Base-by-base conservation (phyloP, 495 filamentous ascomycete genomes). In the Hyaloscypha hepaticicola region DNA sequence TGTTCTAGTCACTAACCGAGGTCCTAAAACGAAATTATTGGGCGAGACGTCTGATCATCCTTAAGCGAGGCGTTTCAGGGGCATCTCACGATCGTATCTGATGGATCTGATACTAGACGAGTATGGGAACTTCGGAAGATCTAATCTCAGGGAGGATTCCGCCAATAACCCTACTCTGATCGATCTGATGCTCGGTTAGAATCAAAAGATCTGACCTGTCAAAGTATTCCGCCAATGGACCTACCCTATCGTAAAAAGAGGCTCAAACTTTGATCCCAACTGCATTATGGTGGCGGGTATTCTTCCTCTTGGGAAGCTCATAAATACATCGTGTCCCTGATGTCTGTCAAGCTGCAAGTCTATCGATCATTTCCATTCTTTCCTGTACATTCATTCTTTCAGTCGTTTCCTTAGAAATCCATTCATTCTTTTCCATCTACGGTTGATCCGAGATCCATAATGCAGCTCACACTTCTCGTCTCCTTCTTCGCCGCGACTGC, bases 381-480 rank as follows among this genome's bases (percentile, higher is more conserved):
- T 58, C 25, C n/a, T 45, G 8, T 45, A 34, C 56, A 24, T 19
- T 21, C 27, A 16, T 33, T 57, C 3, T 57, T 31, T 27, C 4
- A 57, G 22, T 28, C 9, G 22, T 28, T 53, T 25, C 22, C 1
- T 25, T 9, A 19, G 7, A 33, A 56, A 56, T 11, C 22, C 19
- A 56, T 7, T 56, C 28, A 56, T 19, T 56, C 19, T 28, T 8
- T 6, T 1, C 21, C 3, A 1, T 56, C 19, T 56, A 31, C 16
- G 38, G 38, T 45, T 45, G 38, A 45, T 34, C 22, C 53, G 21
- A 50, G 16, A 61, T 16, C 25, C 48, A 63, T 55, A 22, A 65
- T 66, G 64, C 53, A 27, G 19, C 27, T 34, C 19, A 11, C 48
- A 22, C 24, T 66, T 31, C 29, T 60, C 25, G 7, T 66, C 26